Percentiles rank a stretch among this genome's conserved stretches.
Conservation (phyloP, 129 eudicot genomes). For the Ambrosia artemisiifolia region DNA sequence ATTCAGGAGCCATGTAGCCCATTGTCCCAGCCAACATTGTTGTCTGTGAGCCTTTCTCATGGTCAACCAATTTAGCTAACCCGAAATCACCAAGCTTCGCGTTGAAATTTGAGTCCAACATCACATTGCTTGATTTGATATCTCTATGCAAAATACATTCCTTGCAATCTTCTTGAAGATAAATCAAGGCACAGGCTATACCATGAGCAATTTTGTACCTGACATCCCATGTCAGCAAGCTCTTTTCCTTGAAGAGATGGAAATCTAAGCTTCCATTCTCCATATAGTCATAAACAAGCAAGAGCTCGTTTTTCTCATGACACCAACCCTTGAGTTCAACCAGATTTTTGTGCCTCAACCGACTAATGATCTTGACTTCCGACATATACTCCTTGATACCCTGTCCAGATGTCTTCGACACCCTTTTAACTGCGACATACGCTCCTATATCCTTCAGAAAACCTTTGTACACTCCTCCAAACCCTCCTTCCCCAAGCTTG, state of each 20-base stretch:
- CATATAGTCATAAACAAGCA: conserved; percentile 43
- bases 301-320: conserved; percentile 34
- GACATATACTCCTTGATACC: conserved; percentile 45
- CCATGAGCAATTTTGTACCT: conserved; percentile 44
- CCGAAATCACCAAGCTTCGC: conserved; percentile 43
- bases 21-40: conserved; percentile 32
- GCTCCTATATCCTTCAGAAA: conserved; percentile 12
- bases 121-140: conserved; percentile 36
- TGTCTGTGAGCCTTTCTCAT: conserved; percentile 31
- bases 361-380: conserved; percentile 48
- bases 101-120: conserved; percentile 35
- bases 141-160: conserved; percentile 46
- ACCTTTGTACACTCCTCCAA: conserved; percentile 41
- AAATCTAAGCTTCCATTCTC: conserved; percentile 39
- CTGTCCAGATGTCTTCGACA: conserved; percentile 35
- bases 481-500: conserved; percentile 60
- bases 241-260: conserved; percentile 39
- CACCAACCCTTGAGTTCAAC: conserved; percentile 55
- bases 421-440: conserved; percentile 35
- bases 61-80: conserved; percentile 43
- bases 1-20: conserved; percentile 47
- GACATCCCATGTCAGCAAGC: conserved; percentile 29
- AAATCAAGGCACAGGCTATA: conserved; percentile 38
- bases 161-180: conserved; percentile 47
- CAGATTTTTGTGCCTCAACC: conserved; percentile 42